Evolutionary conservation across 2,329 filamentous ascomycete species (phyloP), one percentile per base, ranked within the genome.

Genomic region (Colletotrichum shisoi): DNA sequence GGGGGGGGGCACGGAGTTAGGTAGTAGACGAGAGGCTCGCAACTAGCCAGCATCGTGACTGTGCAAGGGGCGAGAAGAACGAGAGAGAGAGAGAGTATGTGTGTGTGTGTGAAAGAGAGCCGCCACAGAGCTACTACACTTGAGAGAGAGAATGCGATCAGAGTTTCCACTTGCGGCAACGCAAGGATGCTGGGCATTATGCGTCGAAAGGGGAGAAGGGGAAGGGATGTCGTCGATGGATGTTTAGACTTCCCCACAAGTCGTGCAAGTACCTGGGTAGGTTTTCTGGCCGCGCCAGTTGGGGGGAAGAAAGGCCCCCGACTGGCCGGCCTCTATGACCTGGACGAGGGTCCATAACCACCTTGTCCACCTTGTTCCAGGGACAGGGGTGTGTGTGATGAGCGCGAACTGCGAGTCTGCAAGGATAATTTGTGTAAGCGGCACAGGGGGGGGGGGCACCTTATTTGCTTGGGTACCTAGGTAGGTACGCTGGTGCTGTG

Each of bases 181-280:
- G 73, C 70, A 72, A 69, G 69, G 72, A 72, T 69, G 72, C 73
- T 72, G 73, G 69, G 70, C 75, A 72, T 74, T 72, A 74, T 76
- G 76, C 76, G 75, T 76, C 73, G 73, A 74, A 72, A 69, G 70
- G 70, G 69, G 64, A 65, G 66, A 74, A 72, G 70, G 70, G 70
- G 69, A 67, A 65, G 66, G 62, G 62, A 68, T 70, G 72, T 75
- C 72, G 71, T 73, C 69, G 72, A 73, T 72, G 73, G 72, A 73
- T 72, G 73, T 74, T 74, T 74, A 75, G 74, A 70, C 70, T 76
- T 73, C 73, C 73, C 73, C 75, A 76, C 73, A 73, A 34, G 31
- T 34, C 7, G 7, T 34, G 31, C 31, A 34, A 34, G 31, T 34
- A 34, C 31, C 31, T 34, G 31, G 31, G 70, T 70, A 74, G 72